A percentile compares a stretch with the other conserved stretches of the same genome.
Evolutionary conservation across 805 yeast species (phyloP).

Genomic region (Barnettozyma vustinii): DNA sequence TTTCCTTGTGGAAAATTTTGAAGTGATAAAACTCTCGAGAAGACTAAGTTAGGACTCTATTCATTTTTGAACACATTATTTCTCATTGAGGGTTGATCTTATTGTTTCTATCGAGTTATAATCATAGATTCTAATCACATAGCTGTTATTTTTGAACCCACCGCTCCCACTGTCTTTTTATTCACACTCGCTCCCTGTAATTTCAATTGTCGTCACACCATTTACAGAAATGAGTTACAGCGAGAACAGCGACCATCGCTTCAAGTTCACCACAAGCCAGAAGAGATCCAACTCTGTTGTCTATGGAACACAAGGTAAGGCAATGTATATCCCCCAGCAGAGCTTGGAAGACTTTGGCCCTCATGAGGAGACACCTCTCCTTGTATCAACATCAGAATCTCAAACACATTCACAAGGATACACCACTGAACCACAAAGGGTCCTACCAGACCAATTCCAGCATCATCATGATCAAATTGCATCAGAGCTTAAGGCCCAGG

Average conservation of each 20-base stretch:
- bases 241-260: constrained; percentile 15
- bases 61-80: too few species aligned
- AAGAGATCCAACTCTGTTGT: constrained; percentile 22
- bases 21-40: not conserved
- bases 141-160: too few species aligned
- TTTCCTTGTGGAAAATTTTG: not conserved
- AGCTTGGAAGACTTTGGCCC: not conserved
- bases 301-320: constrained; percentile 24
- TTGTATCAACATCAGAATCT: not conserved
- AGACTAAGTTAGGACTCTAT: not conserved
- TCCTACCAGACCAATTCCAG: not conserved
- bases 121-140: too few species aligned
- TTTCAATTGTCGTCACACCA: not conserved
- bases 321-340: constrained; percentile 18
- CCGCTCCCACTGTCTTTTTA: not conserved
- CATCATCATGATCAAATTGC: not conserved
- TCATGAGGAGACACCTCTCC: constrained; percentile 12
- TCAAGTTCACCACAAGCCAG: constrained; percentile 22
- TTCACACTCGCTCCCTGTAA: not conserved
- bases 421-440: not conserved
- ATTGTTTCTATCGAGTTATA: too few species aligned
- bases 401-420: not conserved
- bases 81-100: too few species aligned
- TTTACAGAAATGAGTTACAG: not conserved
- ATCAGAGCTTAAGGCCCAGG: constrained; percentile 17